A percentile compares a stretch with the other conserved stretches of the same genome.
phyloP scores from a whole-genome alignment of 2,329 filamentous ascomycete genomes.

The Xylaria sp. region DNA sequence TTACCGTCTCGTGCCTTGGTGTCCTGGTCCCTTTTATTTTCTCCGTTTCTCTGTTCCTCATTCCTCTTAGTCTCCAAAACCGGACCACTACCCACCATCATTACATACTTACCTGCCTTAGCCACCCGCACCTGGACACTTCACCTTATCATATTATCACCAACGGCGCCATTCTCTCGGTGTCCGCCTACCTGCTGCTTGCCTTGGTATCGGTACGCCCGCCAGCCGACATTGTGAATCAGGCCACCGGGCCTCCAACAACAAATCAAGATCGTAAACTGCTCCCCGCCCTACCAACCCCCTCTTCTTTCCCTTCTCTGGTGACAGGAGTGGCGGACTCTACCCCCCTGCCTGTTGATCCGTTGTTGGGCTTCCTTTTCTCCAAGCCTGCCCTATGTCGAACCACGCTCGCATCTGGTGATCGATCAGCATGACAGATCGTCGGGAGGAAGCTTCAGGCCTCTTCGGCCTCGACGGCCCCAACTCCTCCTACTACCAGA shows the following conservation, averaged over 20 bases:
- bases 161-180: slow-evolving; percentile 23
- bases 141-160: slow-evolving; percentile 17
- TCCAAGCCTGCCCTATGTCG: slow-evolving; percentile 48
- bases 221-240: slow-evolving; percentile 30
- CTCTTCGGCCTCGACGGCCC: slow-evolving; percentile 60
- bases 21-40: background rate
- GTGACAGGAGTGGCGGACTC: slow-evolving; percentile 30
- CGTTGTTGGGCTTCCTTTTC: slow-evolving; percentile 28
- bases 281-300: slow-evolving; percentile 22
- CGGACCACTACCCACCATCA: slow-evolving; percentile 17
- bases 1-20: slow-evolving; percentile 3
- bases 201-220: slow-evolving; percentile 17
- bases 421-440: slow-evolving; percentile 51
- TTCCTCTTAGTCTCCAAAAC: slow-evolving; percentile 13
- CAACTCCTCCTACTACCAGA: slow-evolving; percentile 48
- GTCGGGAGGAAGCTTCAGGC: slow-evolving; percentile 54
- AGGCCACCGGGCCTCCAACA: slow-evolving; percentile 37
- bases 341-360: slow-evolving; percentile 28
- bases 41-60: slow-evolving; percentile 4
- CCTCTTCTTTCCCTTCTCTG: slow-evolving; percentile 21
- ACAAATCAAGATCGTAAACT: slow-evolving; percentile 30
- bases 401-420: slow-evolving; percentile 51
- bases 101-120: slow-evolving; percentile 8
- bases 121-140: slow-evolving; percentile 3
- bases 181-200: slow-evolving; percentile 21